A percentile compares a stretch with the other conserved stretches of the same genome.
Evolutionary conservation across 1,284 basidiomycete genomes (phyloP).

Genomic region (Malassezia obtusa): DNA sequence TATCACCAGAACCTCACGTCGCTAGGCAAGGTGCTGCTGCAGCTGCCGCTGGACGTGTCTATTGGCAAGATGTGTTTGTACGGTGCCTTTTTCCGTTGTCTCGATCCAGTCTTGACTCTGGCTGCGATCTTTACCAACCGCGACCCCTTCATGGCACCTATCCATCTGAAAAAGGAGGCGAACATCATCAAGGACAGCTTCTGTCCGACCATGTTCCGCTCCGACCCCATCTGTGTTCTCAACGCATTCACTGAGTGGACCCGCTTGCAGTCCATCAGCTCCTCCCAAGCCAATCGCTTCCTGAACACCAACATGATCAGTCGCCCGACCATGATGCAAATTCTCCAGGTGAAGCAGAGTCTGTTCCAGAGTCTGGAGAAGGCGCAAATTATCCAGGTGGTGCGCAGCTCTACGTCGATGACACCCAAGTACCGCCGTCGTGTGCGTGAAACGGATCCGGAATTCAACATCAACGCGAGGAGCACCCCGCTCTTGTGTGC

Average conservation of each 20-base stretch:
- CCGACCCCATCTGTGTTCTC: conserved; percentile 72
- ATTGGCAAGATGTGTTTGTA: conserved; percentile 81
- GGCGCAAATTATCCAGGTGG: conserved; percentile 49
- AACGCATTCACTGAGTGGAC: conserved; percentile 73
- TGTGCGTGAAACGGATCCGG: conserved; percentile 51
- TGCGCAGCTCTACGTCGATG: conserved; percentile 14
- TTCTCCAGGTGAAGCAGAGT: conserved; percentile 74
- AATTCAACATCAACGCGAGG: conserved; percentile 56
- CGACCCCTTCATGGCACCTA: conserved; percentile 78
- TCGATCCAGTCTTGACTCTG: conserved; percentile 77
- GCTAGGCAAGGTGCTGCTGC: conserved; percentile 75
- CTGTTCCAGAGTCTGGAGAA: conserved; percentile 68
- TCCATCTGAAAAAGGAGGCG: conserved; percentile 51
- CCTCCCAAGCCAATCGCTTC: conserved; percentile 61
- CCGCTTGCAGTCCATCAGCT: conserved; percentile 31
- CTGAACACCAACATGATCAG: conserved; percentile 78
- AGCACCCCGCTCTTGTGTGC: conserved; percentile 73
- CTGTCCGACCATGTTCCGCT: conserved; percentile 69
- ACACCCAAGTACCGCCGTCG: conserved; percentile 19
- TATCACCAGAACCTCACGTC: conserved; percentile 68
- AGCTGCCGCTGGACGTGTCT: conserved; percentile 79
- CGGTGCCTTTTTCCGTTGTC: conserved; percentile 85
- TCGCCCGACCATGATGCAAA: conserved; percentile 69
- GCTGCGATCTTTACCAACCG: conserved; percentile 81
- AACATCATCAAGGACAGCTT: conserved; percentile 67